Base-by-base conservation (phyloP, 176 grass and related monocot species). In the Leersia perrieri region DNA sequence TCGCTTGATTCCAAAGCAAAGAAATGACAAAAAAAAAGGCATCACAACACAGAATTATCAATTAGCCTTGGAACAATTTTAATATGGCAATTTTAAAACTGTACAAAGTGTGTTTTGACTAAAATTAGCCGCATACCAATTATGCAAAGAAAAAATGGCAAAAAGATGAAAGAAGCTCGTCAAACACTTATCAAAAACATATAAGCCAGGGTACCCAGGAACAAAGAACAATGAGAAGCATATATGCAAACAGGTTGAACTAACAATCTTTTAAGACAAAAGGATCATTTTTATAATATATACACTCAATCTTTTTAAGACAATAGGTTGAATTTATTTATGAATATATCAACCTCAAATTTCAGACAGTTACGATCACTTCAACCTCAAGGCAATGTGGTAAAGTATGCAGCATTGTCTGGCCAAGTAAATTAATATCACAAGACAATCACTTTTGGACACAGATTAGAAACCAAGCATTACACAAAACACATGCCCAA, bases 271-370 rank as follows among this genome's bases (percentile, higher is more conserved):
- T 45, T 45, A 29, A 47, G 26, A 1, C 14, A 13, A 49, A 49
- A 49, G 26, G 25, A 68, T 4, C 22, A 68, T 36, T 35, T 44
- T 39, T 55, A 68, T 12, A n/a, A n/a, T 49, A 65, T 11, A 84
- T 41, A 44, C 45, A 36, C 27, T 44, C 1, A 8, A n/a, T n/a
- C n/a, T n/a, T n/a, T n/a, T n/a, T n/a, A n/a, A n/a, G n/a, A n/a
- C n/a, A n/a, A n/a, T n/a, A n/a, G n/a, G n/a, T n/a, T n/a, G n/a
- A n/a, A n/a, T n/a, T n/a, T n/a, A n/a, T n/a, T n/a, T n/a, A n/a
- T n/a, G n/a, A n/a, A n/a, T n/a, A 62, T n/a, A 85, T 34, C 55
- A 79, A 85, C 63, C 58, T 72, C 40, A 63, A 42, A 85, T 64
- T 13, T 72, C 39, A 72, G 60, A 41, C 32, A 75, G 18, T n/a